These are phyloP conservation scores for Linnemannia schmuckeri DNA, from an alignment of 192 early-diverging fungal genomes.

Conservation along the genomic window DNA sequence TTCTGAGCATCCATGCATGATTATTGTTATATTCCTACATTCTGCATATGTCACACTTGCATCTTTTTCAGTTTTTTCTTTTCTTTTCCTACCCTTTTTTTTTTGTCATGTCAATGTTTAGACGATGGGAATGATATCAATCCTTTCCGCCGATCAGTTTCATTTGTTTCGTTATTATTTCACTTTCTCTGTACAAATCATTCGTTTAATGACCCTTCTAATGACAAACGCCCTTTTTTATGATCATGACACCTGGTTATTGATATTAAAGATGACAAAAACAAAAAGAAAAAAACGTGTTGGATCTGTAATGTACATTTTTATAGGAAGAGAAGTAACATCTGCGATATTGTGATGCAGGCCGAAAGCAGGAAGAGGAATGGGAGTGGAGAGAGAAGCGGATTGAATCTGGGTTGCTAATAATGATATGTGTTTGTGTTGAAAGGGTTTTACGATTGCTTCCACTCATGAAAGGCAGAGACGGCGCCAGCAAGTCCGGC, in stretches of 20 bases:
- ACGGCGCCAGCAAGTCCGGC: constrained; percentile 47
- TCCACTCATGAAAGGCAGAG: constrained; percentile 47
- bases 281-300: background rate
- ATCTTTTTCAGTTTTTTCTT: background rate
- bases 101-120: constrained; percentile 5
- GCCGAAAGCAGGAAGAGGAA: background rate
- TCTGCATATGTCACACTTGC: background rate
- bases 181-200: background rate
- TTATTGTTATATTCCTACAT: background rate
- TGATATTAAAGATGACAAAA: constrained; percentile 4
- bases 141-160: background rate
- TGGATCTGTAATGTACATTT: background rate
- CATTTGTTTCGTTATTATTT: background rate
- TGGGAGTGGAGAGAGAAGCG: too few relatives aligned
- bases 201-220: background rate
- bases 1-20: background rate
- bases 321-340: too few relatives aligned
- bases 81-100: background rate
- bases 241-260: background rate
- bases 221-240: background rate
- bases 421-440: background rate
- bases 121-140: background rate
- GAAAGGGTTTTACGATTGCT: constrained; percentile 20
- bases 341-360: background rate
- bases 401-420: too few relatives aligned